Conservation (phyloP, 345 rosid genomes). For the Rhizophora apiculata region DNA sequence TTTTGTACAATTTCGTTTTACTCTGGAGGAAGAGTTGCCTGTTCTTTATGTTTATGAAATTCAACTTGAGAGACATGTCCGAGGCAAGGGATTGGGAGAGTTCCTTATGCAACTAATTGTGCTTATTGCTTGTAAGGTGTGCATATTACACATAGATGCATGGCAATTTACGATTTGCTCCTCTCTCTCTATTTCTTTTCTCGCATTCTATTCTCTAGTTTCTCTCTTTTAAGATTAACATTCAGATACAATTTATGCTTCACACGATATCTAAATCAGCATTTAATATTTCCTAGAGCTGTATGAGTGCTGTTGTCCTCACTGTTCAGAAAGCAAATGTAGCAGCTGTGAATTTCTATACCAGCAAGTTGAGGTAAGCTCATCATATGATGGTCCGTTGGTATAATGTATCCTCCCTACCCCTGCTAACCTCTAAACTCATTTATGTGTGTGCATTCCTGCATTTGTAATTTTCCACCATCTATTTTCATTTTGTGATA, state of each 20-base stretch:
- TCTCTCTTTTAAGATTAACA: not conserved
- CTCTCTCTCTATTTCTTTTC: not conserved
- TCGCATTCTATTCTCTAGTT: not conserved
- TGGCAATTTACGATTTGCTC: not conserved
- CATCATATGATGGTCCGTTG: conserved; percentile 2
- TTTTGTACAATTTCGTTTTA: conserved; percentile 75
- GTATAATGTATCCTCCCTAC: not conserved
- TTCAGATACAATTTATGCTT: not conserved
- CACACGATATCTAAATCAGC: not conserved
- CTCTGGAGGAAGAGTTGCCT: conserved; percentile 75
- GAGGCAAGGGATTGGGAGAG: conserved; percentile 76
- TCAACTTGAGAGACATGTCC: conserved; percentile 66
- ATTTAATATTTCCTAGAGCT: conserved; percentile 35
- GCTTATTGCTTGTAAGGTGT: conserved; percentile 81
- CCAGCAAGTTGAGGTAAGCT: conserved; percentile 68
- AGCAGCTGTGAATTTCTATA: conserved; percentile 75
- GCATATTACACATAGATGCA: not conserved
- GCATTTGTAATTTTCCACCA: no score
- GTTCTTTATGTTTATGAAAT: conserved; percentile 85
- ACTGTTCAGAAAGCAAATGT: conserved; percentile 79
- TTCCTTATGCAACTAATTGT: conserved; percentile 80
- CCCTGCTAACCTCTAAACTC: not conserved
- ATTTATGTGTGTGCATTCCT: not conserved
- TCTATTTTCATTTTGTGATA: no score
- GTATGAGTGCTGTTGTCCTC: conserved; percentile 71